Base-by-base conservation (phyloP, 225 moss, liverwort and hornwort species). In the Anthoceros angustus region DNA sequence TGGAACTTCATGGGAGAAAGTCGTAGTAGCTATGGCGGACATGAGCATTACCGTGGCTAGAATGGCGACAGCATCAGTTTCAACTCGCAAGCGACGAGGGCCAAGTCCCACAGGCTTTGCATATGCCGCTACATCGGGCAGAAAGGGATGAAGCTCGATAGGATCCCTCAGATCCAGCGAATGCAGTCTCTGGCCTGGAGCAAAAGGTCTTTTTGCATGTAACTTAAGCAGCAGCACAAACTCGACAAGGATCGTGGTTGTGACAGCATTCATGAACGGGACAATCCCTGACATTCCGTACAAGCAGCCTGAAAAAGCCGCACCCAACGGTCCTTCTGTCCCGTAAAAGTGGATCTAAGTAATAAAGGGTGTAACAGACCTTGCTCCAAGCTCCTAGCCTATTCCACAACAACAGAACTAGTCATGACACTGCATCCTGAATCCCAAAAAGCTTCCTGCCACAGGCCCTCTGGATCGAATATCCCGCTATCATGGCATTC, bases 321-420 rank as follows among this genome's bases (percentile, higher is more conserved):
- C 64, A 85, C 77, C 94, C 94, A 95, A 65, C 94, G 74, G 39
- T 91, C 88, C 25, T 66, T 78, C 38, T 90, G 94, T 49, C 81
- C 83, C 62, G 83, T 70, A 62, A 83, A 76, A 61, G 70, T 71
- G 49, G 91, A 95, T 72, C 94, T 81, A 76, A 40, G 91, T 95
- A 64, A 95, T 77, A 40, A 95, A 71, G 2, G 91, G 94, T 42
- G 86, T 95, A 20, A 95, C 83, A 61, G 77, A 81, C 74, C 74
- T 77, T 67, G 91, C 91, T 64, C 94, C 91, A 68, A 88, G 73
- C 74, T 91, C n/a, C n/a, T n/a, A n/a, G n/a, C 91, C 87, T 90
- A 72, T 45, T 63, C 43, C 43, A 50, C 49, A 14, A 50, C 16
- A 50, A 16, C 60, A 63, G 39, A 43, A 65, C 18, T 24, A 6